A percentile compares a stretch with the other conserved stretches of the same genome.
Conservation (phyloP, 2,329 filamentous ascomycete species). For the Calonectria hongkongensis region DNA sequence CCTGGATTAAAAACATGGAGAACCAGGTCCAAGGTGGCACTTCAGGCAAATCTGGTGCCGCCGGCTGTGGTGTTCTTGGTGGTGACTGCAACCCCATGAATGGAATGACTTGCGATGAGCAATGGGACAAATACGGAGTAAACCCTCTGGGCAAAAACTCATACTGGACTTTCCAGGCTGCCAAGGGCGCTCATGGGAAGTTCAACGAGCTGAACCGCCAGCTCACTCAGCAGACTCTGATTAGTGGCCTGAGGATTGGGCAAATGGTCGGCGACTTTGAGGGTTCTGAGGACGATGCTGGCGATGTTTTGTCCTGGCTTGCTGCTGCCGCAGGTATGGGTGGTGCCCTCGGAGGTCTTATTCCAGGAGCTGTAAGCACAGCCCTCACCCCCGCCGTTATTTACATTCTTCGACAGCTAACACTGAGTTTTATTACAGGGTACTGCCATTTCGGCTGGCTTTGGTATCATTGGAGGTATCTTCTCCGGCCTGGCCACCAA, state of each 20-base stretch:
- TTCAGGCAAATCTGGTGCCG: constrained; percentile 34
- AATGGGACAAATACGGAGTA: constrained; percentile 23
- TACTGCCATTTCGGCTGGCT: background rate
- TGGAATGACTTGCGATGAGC: constrained; percentile 18
- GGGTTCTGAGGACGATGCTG: constrained; percentile 5
- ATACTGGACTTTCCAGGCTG: constrained; percentile 36
- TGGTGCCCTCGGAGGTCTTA: constrained; percentile 1
- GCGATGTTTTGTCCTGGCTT: constrained; percentile 19
- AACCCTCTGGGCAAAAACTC: constrained; percentile 24
- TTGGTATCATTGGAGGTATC: constrained; percentile 9
- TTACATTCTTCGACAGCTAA: background rate
- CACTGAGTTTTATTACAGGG: background rate
- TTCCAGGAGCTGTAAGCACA: background rate
- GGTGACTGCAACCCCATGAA: constrained; percentile 15
- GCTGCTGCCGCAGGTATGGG: constrained; percentile 10
- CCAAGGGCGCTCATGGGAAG: constrained; percentile 32
- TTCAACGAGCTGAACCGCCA: constrained; percentile 30
- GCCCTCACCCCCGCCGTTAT: no score
- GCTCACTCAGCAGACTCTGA: constrained; percentile 31
- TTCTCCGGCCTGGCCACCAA: constrained; percentile 3
- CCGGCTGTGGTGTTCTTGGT: constrained; percentile 24
- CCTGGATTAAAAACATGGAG: constrained; percentile 40
- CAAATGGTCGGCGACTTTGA: constrained; percentile 23
- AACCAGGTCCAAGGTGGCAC: constrained; percentile 31
- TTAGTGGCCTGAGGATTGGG: constrained; percentile 3